Conservation (phyloP, 495 filamentous ascomycete species). For the Podospora didyma region DNA sequence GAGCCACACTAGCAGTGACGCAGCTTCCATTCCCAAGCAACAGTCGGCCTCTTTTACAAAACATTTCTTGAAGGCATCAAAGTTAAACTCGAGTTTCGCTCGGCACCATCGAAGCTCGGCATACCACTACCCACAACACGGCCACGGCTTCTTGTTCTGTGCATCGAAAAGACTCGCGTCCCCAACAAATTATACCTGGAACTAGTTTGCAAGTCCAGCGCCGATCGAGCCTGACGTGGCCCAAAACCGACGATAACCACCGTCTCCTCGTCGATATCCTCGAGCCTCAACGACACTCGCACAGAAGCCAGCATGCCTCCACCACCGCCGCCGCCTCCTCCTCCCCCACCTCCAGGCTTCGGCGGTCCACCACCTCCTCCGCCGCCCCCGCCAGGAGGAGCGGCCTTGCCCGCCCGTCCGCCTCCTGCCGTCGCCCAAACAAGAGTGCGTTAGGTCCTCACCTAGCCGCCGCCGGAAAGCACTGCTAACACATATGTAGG, state of each 20-base stretch:
- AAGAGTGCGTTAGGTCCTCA: slow-evolving; percentile 8
- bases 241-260: neutral
- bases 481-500: slow-evolving; percentile 52
- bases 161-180: neutral
- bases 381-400: slow-evolving; percentile 22
- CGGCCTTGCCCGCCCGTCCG: slow-evolving; percentile 17
- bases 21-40: no score
- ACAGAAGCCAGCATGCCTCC: slow-evolving; percentile 15
- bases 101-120: no score
- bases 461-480: neutral
- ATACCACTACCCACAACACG: neutral
- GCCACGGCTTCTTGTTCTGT: neutral
- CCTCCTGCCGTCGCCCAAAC: slow-evolving; percentile 7
- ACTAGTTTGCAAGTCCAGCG: neutral
- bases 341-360: slow-evolving; percentile 21
- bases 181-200: neutral
- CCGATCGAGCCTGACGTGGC: neutral
- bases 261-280: neutral
- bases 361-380: slow-evolving; percentile 30
- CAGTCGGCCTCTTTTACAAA: no score
- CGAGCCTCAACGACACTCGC: no score
- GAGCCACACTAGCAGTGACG: no score
- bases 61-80: no score
- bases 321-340: slow-evolving; percentile 26
- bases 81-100: no score